phyloP scores from a whole-genome alignment of 176 grass and related monocot genomes.

The Metroxylon sagu region DNA sequence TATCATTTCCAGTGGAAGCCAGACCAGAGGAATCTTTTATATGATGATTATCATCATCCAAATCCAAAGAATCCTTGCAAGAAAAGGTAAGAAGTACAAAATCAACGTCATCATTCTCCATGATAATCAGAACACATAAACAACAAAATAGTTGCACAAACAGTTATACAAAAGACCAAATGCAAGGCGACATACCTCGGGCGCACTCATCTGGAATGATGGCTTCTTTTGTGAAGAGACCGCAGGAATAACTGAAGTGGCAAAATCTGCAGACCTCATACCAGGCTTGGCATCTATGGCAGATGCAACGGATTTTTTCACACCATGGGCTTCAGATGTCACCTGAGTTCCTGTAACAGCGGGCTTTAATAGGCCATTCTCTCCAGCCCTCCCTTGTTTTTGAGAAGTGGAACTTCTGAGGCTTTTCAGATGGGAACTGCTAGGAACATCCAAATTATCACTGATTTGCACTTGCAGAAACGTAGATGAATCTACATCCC shows the following conservation, averaged over 20 bases:
- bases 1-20: constrained; percentile 16
- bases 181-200: constrained; percentile 18
- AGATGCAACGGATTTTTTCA: constrained; percentile 2
- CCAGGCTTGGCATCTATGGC: constrained; percentile 9
- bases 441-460: constrained; percentile 6
- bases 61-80: constrained; percentile 22
- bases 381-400: constrained; percentile 16
- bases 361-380: constrained; percentile 14
- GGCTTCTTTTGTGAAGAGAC: constrained; percentile 5
- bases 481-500: constrained; percentile 5
- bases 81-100: not conserved
- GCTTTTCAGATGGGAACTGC: not conserved
- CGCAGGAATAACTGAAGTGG: constrained; percentile 15
- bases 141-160: too few relatives aligned
- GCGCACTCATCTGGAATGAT: constrained; percentile 11
- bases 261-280: not conserved
- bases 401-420: constrained; percentile 20
- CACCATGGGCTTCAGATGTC: constrained; percentile 1
- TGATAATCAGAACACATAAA: too few relatives aligned
- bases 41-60: constrained; percentile 19
- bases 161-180: too few relatives aligned
- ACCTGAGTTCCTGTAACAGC: constrained; percentile 20
- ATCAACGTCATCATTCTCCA: too few relatives aligned
- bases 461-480: constrained; percentile 8
- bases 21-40: not conserved